Evolutionary conservation across 2,329 filamentous ascomycete species (phyloP).

Genomic region (Magnaporthiopsis poae): DNA sequence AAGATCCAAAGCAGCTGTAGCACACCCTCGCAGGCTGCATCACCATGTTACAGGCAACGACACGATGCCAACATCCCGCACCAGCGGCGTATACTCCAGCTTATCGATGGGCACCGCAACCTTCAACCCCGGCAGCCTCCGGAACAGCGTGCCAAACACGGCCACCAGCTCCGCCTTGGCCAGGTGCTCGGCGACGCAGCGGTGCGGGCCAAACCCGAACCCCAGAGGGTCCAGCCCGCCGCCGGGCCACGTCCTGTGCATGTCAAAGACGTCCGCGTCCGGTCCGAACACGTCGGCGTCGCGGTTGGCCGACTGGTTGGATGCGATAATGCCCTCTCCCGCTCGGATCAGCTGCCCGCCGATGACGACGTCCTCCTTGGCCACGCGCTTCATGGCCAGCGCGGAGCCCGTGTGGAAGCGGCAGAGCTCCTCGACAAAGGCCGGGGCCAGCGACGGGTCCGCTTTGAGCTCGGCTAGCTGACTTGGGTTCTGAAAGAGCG

Average conservation of each 20-base stretch:
- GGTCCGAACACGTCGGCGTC: constrained; percentile 34
- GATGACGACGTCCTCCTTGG: constrained; percentile 35
- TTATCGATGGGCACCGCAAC: constrained; percentile 29
- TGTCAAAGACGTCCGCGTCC: constrained; percentile 32
- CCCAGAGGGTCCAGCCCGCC: constrained; percentile 27
- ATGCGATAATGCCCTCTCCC: constrained; percentile 36
- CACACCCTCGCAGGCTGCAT: neutral
- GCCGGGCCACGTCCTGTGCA: constrained; percentile 25
- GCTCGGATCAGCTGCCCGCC: constrained; percentile 32
- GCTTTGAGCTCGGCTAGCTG: constrained; percentile 32
- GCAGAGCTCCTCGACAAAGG: constrained; percentile 39
- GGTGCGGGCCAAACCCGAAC: constrained; percentile 36
- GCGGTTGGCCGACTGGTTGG: constrained; percentile 37
- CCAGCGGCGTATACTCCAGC: constrained; percentile 28
- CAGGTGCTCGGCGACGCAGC: constrained; percentile 35
- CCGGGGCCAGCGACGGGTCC: constrained; percentile 25
- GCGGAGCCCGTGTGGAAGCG: constrained; percentile 38
- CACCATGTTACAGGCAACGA: constrained; percentile 29
- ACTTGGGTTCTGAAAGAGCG: constrained; percentile 31
- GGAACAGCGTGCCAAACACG: constrained; percentile 34
- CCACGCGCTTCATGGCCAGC: constrained; percentile 36
- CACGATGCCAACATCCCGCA: constrained; percentile 30
- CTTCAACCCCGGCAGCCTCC: constrained; percentile 28
- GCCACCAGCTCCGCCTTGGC: constrained; percentile 32
- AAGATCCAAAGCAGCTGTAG: neutral